Percentiles rank a stretch among this genome's conserved stretches.
Conservation (phyloP, 2,329 filamentous ascomycete genomes). For the Alternaria atra region DNA sequence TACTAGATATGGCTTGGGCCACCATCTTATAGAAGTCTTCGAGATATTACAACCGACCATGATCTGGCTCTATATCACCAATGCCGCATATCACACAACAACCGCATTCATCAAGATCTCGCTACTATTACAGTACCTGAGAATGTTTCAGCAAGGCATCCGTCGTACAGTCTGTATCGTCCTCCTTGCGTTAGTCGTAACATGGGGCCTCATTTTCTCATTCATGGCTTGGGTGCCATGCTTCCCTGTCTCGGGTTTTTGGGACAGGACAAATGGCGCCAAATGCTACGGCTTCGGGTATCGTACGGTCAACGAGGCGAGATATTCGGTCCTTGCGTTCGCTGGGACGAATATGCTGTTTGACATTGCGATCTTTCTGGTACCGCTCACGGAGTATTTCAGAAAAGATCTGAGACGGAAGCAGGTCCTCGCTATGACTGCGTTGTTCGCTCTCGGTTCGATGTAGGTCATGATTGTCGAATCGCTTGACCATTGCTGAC, state of each 20-base stretch:
- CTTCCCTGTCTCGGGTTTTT: constrained; percentile 35
- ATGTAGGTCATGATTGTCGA: constrained; percentile 22
- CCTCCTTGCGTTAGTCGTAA: constrained; percentile 25
- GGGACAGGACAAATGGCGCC: constrained; percentile 22
- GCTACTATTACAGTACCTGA: constrained; percentile 46
- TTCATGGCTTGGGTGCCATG: constrained; percentile 46
- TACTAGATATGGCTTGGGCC: constrained; percentile 39
- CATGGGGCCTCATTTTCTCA: constrained; percentile 41
- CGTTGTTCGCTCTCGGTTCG: constrained; percentile 37
- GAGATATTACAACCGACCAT: constrained; percentile 23
- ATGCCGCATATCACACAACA: constrained; percentile 39
- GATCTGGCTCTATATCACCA: constrained; percentile 37
- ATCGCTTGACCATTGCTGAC: constrained; percentile 4
- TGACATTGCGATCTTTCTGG: constrained; percentile 38
- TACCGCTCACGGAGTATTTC: constrained; percentile 41
- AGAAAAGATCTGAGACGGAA: constrained; percentile 30
- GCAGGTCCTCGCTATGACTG: constrained; percentile 38
- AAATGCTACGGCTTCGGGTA: constrained; percentile 42
- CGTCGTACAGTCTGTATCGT: constrained; percentile 26
- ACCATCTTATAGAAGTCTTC: constrained; percentile 36
- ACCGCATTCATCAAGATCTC: constrained; percentile 47
- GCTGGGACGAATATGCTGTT: constrained; percentile 43
- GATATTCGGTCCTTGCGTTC: constrained; percentile 30
- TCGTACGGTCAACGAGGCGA: constrained; percentile 21
- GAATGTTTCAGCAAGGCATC: constrained; percentile 37